These are phyloP conservation scores for Fusarium sp. DNA, from an alignment of 2,329 filamentous ascomycete species.

Conservation along the genomic window DNA sequence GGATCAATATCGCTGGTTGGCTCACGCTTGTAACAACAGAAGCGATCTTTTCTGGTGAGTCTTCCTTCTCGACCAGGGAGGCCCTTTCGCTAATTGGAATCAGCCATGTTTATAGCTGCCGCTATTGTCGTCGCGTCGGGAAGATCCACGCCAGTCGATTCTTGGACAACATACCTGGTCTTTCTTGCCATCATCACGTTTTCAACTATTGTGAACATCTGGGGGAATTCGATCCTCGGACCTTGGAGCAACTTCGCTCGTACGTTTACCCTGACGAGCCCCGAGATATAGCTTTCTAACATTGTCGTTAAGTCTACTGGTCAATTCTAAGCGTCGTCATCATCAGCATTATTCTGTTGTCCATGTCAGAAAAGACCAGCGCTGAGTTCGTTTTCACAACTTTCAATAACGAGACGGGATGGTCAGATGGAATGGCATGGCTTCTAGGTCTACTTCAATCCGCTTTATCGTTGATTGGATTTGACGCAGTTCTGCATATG, in stretches of 20 bases:
- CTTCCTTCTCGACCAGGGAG: accelerated
- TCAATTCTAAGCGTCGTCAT: not conserved
- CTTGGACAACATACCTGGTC: not conserved
- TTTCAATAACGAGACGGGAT: not conserved
- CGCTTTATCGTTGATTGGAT: not conserved
- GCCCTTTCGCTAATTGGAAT: accelerated
- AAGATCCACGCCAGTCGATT: not conserved
- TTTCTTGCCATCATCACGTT: not conserved
- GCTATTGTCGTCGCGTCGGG: not conserved
- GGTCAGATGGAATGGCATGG: not conserved
- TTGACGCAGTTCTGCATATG: not conserved
- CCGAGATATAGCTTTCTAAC: not conserved
- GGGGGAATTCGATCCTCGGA: not conserved
- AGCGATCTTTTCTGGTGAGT: not conserved
- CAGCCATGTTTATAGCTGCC: not conserved
- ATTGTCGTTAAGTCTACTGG: not conserved
- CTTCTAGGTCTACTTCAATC: not conserved
- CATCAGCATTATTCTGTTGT: not conserved
- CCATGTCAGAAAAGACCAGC: not conserved
- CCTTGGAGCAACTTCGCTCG: not conserved
- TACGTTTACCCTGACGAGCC: accelerated
- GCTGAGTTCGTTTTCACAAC: not conserved
- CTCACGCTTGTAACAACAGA: not conserved
- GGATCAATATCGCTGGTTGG: not conserved
- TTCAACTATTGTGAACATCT: not conserved